Evolutionary conservation across 371 early-diverging fungal species (phyloP).

Genomic region (Mortierella sp.): DNA sequence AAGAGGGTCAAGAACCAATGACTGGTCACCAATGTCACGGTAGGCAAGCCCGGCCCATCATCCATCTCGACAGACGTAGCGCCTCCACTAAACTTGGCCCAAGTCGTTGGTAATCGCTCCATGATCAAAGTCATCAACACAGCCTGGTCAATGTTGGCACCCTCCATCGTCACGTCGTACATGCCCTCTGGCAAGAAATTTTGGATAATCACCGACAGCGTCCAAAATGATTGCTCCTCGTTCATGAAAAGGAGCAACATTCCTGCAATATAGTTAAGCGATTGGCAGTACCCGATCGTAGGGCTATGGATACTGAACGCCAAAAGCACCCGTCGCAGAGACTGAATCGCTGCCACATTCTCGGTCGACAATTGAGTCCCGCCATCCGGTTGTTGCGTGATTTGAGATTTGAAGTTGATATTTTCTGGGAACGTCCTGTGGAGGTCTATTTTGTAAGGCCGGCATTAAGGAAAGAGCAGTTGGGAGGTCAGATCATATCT

Average conservation of each 20-base stretch:
- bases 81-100: constrained; percentile 67
- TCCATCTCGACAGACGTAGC: constrained; percentile 70
- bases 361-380: constrained; percentile 60
- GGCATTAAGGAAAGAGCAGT: background rate
- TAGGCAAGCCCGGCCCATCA: constrained; percentile 71
- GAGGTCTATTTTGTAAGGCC: constrained; percentile 64
- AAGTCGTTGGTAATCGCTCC: constrained; percentile 71
- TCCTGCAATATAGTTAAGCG: constrained; percentile 87
- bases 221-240: constrained; percentile 91
- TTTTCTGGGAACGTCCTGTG: constrained; percentile 90
- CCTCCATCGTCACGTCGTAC: constrained; percentile 86
- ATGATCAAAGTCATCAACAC: constrained; percentile 77
- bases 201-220: constrained; percentile 80
- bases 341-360: constrained; percentile 68
- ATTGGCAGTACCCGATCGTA: constrained; percentile 89
- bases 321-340: constrained; percentile 78
- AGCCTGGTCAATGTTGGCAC: constrained; percentile 82
- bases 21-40: constrained; percentile 82
- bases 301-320: constrained; percentile 78
- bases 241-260: constrained; percentile 81
- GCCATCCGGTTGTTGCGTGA: constrained; percentile 55
- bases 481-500: background rate
- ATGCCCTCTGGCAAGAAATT: constrained; percentile 82
- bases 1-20: constrained; percentile 91
- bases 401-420: constrained; percentile 70